phyloP scores from a whole-genome alignment of 164 flowering plant genomes.

The Magnolia changhungtana region DNA sequence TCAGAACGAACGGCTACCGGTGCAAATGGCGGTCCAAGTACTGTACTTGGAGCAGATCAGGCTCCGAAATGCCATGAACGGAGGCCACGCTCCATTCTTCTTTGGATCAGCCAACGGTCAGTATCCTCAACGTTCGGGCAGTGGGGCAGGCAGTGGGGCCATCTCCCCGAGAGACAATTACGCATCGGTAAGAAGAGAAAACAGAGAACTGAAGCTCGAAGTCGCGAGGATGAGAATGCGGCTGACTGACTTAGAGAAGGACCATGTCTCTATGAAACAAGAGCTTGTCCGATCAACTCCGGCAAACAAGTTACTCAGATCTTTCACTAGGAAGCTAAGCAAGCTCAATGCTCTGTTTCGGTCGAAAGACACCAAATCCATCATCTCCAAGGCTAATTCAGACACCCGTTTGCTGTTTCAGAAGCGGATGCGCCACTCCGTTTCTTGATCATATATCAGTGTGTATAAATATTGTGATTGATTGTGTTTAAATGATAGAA shows the following conservation, averaged over 20 bases:
- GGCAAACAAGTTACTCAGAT: slow-evolving; percentile 65
- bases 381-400: slow-evolving; percentile 42
- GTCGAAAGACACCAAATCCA: slow-evolving; percentile 40
- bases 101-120: slow-evolving; percentile 56
- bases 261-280: slow-evolving; percentile 93
- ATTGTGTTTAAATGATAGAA: neutral
- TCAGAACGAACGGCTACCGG: slow-evolving; percentile 88
- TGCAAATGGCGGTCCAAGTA: slow-evolving; percentile 95
- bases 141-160: slow-evolving; percentile 91
- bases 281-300: slow-evolving; percentile 77
- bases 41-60: slow-evolving; percentile 92
- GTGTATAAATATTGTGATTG: slow-evolving; percentile 29
- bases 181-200: slow-evolving; percentile 95
- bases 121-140: slow-evolving; percentile 70
- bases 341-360: slow-evolving; percentile 65
- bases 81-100: slow-evolving; percentile 70
- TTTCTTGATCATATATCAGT: slow-evolving; percentile 20
- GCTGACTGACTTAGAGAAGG: slow-evolving; percentile 90
- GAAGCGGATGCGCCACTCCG: slow-evolving; percentile 64
- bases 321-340: slow-evolving; percentile 63
- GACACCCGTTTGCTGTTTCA: slow-evolving; percentile 68
- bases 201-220: slow-evolving; percentile 92
- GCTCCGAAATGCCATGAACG: slow-evolving; percentile 85
- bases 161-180: slow-evolving; percentile 96
- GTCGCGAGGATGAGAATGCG: slow-evolving; percentile 98